Conservation (phyloP, 352 stramenopile species). For the Elongisporangium anandrum region DNA sequence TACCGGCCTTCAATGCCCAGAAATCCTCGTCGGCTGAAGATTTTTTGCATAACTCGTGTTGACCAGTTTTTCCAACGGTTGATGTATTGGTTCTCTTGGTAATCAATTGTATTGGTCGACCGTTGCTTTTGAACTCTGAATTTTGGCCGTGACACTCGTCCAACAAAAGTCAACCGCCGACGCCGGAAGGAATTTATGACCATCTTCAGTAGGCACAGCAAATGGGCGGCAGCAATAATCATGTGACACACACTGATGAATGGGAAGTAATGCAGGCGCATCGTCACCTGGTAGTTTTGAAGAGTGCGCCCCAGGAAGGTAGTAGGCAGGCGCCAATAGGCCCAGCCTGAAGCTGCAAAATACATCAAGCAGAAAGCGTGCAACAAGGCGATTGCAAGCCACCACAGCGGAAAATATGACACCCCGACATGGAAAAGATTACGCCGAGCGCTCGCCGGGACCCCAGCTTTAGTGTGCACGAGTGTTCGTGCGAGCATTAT, state of each 20-base stretch:
- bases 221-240: conserved; percentile 7
- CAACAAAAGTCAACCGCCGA: not conserved
- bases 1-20: conserved; percentile 19
- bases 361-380: conserved; percentile 8
- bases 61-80: not conserved
- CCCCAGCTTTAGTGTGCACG: not conserved
- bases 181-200: conserved; percentile 7
- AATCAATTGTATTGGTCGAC: not conserved
- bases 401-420: conserved; percentile 5
- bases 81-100: not conserved
- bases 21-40: conserved; percentile 15
- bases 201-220: conserved; percentile 7
- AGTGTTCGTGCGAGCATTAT: not conserved
- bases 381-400: conserved; percentile 9
- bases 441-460: not conserved
- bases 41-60: not conserved
- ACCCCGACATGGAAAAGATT: not conserved
- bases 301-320: conserved; percentile 11
- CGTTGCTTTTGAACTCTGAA: not conserved
- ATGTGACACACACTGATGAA: conserved; percentile 9
- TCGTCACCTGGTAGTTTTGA: conserved; percentile 12
- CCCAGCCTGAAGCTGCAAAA: conserved; percentile 4
- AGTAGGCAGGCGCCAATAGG: conserved; percentile 9
- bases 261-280: conserved; percentile 14
- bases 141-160: not conserved